Conservation (phyloP, 2,329 filamentous ascomycete species). For the Botrytis paeoniae region DNA sequence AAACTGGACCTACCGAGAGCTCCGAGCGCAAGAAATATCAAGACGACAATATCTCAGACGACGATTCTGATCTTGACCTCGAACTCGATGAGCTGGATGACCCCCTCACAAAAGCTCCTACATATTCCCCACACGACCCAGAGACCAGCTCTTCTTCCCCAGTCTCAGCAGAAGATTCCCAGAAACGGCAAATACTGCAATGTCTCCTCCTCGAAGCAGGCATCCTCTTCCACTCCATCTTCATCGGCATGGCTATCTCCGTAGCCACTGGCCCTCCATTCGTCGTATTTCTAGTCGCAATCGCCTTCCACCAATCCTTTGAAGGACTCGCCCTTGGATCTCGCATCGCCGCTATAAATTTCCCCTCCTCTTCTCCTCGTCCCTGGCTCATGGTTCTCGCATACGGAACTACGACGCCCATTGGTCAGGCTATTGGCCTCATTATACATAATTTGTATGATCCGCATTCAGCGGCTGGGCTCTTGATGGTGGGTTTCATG, state of each 20-base stretch:
- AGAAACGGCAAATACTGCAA: constrained; percentile 67
- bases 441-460: constrained; percentile 77
- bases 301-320: constrained; percentile 83
- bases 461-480: constrained; percentile 69
- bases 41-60: constrained; percentile 30
- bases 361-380: constrained; percentile 67
- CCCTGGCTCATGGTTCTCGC: constrained; percentile 80
- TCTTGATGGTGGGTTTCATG: constrained; percentile 82
- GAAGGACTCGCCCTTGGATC: constrained; percentile 83
- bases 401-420: constrained; percentile 73
- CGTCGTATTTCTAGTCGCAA: constrained; percentile 74
- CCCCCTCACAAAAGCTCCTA: background rate
- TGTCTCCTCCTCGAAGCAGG: constrained; percentile 78
- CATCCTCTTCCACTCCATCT: constrained; percentile 81
- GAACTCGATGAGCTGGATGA: constrained; percentile 48
- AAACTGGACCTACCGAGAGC: constrained; percentile 21
- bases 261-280: constrained; percentile 78
- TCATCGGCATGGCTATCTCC: constrained; percentile 83
- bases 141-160: constrained; percentile 35
- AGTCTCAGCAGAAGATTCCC: constrained; percentile 49
- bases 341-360: constrained; percentile 79
- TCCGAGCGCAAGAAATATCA: constrained; percentile 35
- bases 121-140: constrained; percentile 23
- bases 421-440: constrained; percentile 80
- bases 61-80: constrained; percentile 52